Conservation (phyloP, 441 rosid species). For the Bocquillonia castaneifolia region DNA sequence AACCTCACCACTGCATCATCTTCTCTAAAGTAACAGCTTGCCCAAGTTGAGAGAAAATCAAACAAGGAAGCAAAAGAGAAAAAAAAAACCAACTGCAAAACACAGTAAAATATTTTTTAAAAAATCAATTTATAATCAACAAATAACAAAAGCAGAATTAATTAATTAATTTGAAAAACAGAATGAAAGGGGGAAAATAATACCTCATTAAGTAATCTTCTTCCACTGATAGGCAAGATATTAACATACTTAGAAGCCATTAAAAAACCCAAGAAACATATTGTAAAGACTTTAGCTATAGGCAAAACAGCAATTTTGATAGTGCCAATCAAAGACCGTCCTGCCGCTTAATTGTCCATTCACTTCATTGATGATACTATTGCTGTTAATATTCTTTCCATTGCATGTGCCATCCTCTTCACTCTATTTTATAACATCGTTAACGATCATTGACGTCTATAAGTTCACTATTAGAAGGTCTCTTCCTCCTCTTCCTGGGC, state of each 20-base stretch:
- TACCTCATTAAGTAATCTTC: constrained; percentile 92
- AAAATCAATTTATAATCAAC: background rate
- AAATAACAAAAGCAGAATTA: background rate
- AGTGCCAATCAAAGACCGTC: constrained; percentile 52
- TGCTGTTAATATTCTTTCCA: too few species aligned
- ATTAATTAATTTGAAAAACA: too few species aligned
- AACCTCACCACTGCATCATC: constrained; percentile 86
- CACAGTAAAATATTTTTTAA: background rate
- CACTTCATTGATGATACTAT: too few species aligned
- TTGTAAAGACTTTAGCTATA: constrained; percentile 85
- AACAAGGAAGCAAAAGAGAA: constrained; percentile 91
- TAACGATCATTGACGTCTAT: too few species aligned
- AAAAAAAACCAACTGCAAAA: constrained; percentile 85
- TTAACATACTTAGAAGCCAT: constrained; percentile 96
- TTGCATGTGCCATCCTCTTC: too few species aligned
- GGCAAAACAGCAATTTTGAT: constrained; percentile 88
- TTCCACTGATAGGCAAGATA: constrained; percentile 82
- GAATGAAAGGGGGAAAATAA: background rate
- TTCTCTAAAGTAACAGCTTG: constrained; percentile 82
- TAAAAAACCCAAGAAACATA: constrained; percentile 88
- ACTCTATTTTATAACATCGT: too few species aligned
- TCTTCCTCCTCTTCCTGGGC: too few species aligned
- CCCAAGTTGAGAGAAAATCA: constrained; percentile 94
- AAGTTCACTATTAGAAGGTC: too few species aligned
- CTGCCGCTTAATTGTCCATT: too few species aligned